phyloP scores from a whole-genome alignment of 179 eudicot species.

The Beta macrorhiza region DNA sequence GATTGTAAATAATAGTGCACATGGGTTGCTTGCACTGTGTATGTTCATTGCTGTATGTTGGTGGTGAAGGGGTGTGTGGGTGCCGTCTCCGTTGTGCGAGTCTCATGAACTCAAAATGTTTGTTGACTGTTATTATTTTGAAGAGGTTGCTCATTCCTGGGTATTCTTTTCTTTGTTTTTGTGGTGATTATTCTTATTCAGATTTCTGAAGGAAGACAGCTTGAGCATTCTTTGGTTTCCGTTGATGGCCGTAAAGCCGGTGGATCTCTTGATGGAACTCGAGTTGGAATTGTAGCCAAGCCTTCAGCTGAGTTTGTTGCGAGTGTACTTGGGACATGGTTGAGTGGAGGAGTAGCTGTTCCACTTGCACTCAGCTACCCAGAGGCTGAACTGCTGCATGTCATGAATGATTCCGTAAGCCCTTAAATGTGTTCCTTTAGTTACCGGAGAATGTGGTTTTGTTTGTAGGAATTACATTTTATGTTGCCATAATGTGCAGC shows the following conservation, averaged over 20 bases:
- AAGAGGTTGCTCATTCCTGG: background rate
- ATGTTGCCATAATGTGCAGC: background rate
- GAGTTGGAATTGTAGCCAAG: conserved; percentile 93
- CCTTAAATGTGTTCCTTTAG: conserved; percentile 13
- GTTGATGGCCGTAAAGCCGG: conserved; percentile 39
- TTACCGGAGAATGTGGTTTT: background rate
- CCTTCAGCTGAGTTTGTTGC: conserved; percentile 98
- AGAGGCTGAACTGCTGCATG: conserved; percentile 94
- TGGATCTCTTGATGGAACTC: conserved; percentile 63
- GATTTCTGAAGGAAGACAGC: conserved; percentile 22
- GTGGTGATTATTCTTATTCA: conserved; percentile 15
- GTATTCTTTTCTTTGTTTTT: background rate
- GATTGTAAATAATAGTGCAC: background rate
- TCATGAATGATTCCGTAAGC: conserved; percentile 93
- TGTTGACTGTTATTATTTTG: background rate
- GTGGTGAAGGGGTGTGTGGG: background rate
- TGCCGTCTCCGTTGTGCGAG: background rate
- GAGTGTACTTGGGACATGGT: conserved; percentile 89
- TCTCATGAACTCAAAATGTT: background rate
- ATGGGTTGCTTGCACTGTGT: background rate
- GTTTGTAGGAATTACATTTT: background rate
- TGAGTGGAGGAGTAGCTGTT: conserved; percentile 96
- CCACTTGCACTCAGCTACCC: conserved; percentile 99
- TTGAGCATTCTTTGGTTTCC: conserved; percentile 28
- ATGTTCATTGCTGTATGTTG: background rate